Conservation (phyloP, 106 monocot genomes). For the Alisma plantagoaquatica region DNA sequence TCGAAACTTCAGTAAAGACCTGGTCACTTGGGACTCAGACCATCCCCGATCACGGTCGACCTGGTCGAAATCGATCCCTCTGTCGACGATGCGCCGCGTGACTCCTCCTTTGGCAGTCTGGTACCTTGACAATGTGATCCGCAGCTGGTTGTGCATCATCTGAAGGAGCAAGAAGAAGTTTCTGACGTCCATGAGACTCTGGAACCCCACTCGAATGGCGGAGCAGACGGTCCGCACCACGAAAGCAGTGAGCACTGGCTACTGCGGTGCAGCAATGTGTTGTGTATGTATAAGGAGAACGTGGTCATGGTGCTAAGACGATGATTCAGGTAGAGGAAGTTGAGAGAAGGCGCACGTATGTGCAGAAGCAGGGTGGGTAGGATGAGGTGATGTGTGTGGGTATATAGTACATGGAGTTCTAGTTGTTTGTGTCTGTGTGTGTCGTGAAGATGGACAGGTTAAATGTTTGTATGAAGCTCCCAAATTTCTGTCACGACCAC, state of each 20-base stretch:
- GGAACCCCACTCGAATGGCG: not conserved
- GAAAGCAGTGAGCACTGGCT: conserved; percentile 44
- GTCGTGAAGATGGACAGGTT: too few species aligned
- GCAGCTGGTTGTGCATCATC: conserved; percentile 34
- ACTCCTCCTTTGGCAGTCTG: conserved; percentile 59
- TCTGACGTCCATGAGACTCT: conserved; percentile 1
- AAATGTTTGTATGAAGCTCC: conserved; percentile 62
- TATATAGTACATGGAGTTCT: too few species aligned
- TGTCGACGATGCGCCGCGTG: conserved; percentile 43
- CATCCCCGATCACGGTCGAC: conserved; percentile 65
- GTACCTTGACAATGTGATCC: conserved; percentile 48
- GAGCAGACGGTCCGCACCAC: conserved; percentile 17
- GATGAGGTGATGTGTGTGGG: too few species aligned
- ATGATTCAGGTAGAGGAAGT: too few species aligned
- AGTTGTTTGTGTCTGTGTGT: too few species aligned
- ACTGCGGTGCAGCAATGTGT: too few species aligned
- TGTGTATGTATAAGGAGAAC: too few species aligned
- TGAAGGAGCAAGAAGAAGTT: conserved; percentile 10
- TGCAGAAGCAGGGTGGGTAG: too few species aligned
- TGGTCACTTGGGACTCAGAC: too few species aligned
- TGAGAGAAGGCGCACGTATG: too few species aligned
- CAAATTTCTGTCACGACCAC: conserved; percentile 77
- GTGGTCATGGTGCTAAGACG: too few species aligned
- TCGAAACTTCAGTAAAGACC: too few species aligned
- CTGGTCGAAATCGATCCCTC: conserved; percentile 58